These are phyloP conservation scores for Chalaropsis ovoidea DNA, from an alignment of 2,329 filamentous ascomycete genomes.

Conservation along the genomic window DNA sequence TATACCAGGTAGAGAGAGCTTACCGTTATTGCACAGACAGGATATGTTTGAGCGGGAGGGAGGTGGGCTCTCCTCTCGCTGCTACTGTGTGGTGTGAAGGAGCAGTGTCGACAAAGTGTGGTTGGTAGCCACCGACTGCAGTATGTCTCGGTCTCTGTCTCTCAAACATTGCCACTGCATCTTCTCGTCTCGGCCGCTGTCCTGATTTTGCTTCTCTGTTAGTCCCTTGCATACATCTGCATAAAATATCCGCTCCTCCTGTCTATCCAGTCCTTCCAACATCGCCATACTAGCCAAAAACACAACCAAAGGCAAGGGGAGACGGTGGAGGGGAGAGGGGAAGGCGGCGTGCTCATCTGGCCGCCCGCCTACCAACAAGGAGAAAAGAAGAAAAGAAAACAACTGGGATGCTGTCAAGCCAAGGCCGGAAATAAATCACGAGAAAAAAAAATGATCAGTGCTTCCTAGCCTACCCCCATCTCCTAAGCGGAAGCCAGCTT, in stretches of 20 bases:
- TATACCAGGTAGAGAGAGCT: neutral
- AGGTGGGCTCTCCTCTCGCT: neutral
- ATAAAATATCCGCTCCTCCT: neutral
- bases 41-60: neutral
- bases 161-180: neutral
- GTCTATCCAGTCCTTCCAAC: constrained; percentile 14
- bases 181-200: neutral
- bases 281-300: neutral
- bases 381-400: constrained; percentile 2
- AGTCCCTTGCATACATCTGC: constrained; percentile 6
- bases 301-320: neutral
- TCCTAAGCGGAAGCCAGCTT: neutral
- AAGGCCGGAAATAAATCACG: constrained; percentile 8
- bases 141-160: neutral
- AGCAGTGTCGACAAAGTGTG: no score
- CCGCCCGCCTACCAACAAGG: neutral
- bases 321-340: neutral
- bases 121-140: neutral
- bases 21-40: neutral
- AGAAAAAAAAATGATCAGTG: constrained; percentile 1
- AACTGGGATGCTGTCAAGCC: constrained; percentile 3
- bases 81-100: no score
- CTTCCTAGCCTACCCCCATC: neutral
- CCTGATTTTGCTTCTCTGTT: neutral
- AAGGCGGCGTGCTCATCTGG: neutral